phyloP scores from a whole-genome alignment of 2,329 filamentous ascomycete species.

The Trichoderma brevicompactum region DNA sequence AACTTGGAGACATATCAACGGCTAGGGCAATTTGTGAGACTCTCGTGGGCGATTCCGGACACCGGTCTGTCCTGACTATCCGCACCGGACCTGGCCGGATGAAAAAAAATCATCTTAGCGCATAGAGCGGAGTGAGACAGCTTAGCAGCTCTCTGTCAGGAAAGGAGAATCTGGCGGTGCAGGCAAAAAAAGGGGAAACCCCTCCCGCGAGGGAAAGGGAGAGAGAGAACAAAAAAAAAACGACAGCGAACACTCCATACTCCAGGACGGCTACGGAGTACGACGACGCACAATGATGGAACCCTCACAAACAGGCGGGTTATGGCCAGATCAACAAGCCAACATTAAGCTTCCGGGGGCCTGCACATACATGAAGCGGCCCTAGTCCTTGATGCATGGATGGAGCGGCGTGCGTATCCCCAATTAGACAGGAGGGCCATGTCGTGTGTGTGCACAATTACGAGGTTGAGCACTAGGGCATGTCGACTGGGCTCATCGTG shows the following conservation, averaged over 20 bases:
- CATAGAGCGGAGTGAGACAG: conserved; percentile 20
- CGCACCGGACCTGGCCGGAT: conserved; percentile 10
- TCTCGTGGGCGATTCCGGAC: conserved; percentile 8
- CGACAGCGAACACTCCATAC: neutral
- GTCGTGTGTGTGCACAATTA: conserved; percentile 18
- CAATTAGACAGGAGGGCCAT: neutral
- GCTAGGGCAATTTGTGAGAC: conserved; percentile 13
- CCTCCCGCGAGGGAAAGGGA: neutral
- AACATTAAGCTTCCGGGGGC: conserved; percentile 27
- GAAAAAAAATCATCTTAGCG: conserved; percentile 12
- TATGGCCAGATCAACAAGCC: conserved; percentile 11
- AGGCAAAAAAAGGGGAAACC: neutral
- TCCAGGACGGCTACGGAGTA: neutral
- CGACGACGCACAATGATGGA: conserved; percentile 12
- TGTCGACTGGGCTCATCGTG: neutral
- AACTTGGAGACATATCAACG: neutral
- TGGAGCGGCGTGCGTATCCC: conserved; percentile 20
- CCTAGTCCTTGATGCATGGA: conserved; percentile 19
- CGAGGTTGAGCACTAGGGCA: conserved; percentile 7
- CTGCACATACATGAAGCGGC: conserved; percentile 9
- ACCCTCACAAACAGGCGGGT: conserved; percentile 1
- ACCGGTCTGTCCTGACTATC: conserved; percentile 12
- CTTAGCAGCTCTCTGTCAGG: neutral
- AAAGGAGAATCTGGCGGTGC: conserved; percentile 17
- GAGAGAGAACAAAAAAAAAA: neutral